Base-by-base conservation (phyloP, 2,329 filamentous ascomycete species). In the Pseudogymnoascus sp. region DNA sequence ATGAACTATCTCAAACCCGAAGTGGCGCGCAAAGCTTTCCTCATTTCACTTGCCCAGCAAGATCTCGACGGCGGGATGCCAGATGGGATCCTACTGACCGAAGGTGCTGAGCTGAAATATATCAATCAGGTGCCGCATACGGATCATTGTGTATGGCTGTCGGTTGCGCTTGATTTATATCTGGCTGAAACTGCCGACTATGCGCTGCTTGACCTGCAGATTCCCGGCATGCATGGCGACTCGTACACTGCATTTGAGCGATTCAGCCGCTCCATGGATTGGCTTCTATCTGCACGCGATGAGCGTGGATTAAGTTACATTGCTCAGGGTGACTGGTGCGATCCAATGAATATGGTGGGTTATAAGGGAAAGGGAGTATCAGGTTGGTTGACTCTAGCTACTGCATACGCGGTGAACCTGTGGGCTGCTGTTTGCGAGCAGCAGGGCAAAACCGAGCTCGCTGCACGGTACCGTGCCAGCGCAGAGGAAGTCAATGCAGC, bases 281-380 rank as follows among this genome's bases (percentile, higher is more conserved):
- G 80, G 79, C 72, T 84, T 0, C 73, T 83, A 6, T 66, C 70
- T 2, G 74, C 78, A 2, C 78, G 81, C 58, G 81, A 84, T 64
- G 68, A 76, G 20, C 78, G 80, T 3, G 81, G 81, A 0, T 74
- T 84, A 6, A 82, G 78, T 68, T 84, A 79, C 71, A 83, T 84
- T 64, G 80, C 80, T 0, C 81, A 83, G 69, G 81, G 81, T 36
- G 81, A 84, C 68, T 84, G 81, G 81, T 84, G 81, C 65, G 81
- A 84, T 63, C 81, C 81, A 3, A 81, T 84, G 78, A 84, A 84
- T 70, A 84, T 84, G 81, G 81, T 82, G n/a, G 81, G 81, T 3
- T 81, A 79, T 67, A 82, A 82, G 68, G 81, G 81, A 38, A 76
- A 77, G 60, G 81, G 81, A 22, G 81, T 84, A 1, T 84, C 81